These are phyloP conservation scores for Musa balbisiana DNA, from an alignment of 202 grass and related monocot species.

Conservation along the genomic window DNA sequence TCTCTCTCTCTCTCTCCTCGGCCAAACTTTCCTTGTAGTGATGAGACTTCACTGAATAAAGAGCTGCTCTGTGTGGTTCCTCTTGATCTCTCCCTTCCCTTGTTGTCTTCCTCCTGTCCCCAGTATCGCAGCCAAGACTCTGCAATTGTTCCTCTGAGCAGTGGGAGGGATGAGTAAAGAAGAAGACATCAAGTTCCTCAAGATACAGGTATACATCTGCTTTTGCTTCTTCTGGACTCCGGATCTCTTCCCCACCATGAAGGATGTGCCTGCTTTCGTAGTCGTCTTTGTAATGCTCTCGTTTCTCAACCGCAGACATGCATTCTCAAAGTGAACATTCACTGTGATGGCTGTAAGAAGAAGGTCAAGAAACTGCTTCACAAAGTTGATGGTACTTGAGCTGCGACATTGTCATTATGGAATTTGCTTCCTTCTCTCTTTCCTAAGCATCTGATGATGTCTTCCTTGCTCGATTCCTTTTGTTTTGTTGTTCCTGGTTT, in stretches of 20 bases:
- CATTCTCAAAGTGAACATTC: constrained; percentile 29
- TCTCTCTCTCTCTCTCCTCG: background rate
- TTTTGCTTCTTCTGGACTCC: background rate
- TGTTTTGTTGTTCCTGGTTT: background rate
- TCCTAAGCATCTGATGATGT: background rate
- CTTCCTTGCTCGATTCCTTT: background rate
- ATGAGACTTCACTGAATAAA: background rate
- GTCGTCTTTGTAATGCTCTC: background rate
- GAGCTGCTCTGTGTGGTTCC: no score
- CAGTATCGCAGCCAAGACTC: background rate
- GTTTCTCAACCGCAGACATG: constrained; percentile 11
- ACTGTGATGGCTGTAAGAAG: constrained; percentile 31
- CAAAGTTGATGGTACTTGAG: constrained; percentile 21
- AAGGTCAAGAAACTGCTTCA: constrained; percentile 32
- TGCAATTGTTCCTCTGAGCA: no score
- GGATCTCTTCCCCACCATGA: background rate
- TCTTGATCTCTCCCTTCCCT: background rate
- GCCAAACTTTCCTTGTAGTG: background rate
- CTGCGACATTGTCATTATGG: background rate
- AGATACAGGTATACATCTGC: constrained; percentile 6
- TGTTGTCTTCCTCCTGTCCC: background rate
- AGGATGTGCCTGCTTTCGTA: background rate
- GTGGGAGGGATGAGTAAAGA: constrained; percentile 16
- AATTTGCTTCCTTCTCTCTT: no score
- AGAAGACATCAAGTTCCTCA: constrained; percentile 19